Evolutionary conservation across 2,329 filamentous ascomycete species (phyloP).

Genomic region (Harringtonia aguacate): DNA sequence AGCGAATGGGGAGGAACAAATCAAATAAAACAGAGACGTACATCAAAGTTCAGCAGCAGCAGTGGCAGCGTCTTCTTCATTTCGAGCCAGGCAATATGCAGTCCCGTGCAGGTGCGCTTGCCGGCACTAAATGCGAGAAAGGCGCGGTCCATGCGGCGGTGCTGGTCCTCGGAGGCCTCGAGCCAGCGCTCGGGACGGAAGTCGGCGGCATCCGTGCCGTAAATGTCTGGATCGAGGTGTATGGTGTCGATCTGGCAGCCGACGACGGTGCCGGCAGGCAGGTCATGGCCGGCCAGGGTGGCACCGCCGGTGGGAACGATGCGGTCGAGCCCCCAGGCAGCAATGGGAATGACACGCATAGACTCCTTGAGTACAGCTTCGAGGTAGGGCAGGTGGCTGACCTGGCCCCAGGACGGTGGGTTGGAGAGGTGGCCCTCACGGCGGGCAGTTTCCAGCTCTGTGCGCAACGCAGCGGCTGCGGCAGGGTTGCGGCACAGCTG

Average conservation of each 20-base stretch:
- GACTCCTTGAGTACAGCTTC: constrained; percentile 14
- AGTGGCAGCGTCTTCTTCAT: constrained; percentile 3
- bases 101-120: constrained; percentile 1
- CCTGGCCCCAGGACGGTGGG: constrained; percentile 3
- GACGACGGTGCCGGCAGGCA: constrained; percentile 10
- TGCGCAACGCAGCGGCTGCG: constrained; percentile 1
- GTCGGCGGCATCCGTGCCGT: too few species aligned
- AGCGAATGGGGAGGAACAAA: too few species aligned
- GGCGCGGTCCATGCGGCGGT: not conserved
- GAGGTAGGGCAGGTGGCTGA: constrained; percentile 12
- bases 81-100: constrained; percentile 2
- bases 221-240: too few species aligned
- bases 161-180: not conserved
- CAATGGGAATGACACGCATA: constrained; percentile 12
- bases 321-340: constrained; percentile 10
- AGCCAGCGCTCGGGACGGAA: not conserved
- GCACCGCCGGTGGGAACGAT: constrained; percentile 8
- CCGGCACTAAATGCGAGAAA: constrained; percentile 4
- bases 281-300: constrained; percentile 8
- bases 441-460: constrained; percentile 9
- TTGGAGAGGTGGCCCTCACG: constrained; percentile 1
- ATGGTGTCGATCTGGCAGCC: not conserved
- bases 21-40: too few species aligned
- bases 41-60: too few species aligned
- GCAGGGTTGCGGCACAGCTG: constrained; percentile 8